A percentile compares a stretch with the other conserved stretches of the same genome.
Conservation (phyloP, 2,329 filamentous ascomycete genomes). For the Apiospora arundinis region DNA sequence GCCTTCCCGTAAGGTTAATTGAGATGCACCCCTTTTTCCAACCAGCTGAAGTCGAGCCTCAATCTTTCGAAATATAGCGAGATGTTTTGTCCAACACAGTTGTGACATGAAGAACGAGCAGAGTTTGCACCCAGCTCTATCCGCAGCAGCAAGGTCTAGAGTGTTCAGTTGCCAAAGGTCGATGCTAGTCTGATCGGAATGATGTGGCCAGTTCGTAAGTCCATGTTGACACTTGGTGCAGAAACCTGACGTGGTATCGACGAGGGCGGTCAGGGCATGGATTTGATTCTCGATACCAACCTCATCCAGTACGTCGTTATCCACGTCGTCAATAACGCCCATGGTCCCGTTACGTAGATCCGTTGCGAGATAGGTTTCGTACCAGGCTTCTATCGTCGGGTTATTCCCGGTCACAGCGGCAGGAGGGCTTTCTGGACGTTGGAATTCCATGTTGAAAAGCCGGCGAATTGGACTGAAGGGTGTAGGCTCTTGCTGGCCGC, state of each 20-base stretch:
- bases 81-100: neutral
- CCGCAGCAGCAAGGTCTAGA: neutral
- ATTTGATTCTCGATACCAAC: no score
- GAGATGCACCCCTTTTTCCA: neutral
- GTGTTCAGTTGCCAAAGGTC: neutral
- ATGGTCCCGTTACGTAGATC: no score
- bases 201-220: neutral
- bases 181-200: neutral
- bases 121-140: neutral
- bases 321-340: no score
- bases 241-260: neutral
- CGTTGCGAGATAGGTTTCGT: no score
- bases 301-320: no score
- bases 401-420: no score
- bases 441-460: no score
- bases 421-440: no score
- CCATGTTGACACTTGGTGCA: neutral
- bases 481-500: no score
- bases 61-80: neutral
- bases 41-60: neutral
- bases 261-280: no score
- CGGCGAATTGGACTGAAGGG: no score
- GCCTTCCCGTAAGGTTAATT: neutral
- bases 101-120: neutral
- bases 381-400: no score